Evolutionary conservation across 2,329 filamentous ascomycete genomes (phyloP).

Genomic region (Polychaeton citri): DNA sequence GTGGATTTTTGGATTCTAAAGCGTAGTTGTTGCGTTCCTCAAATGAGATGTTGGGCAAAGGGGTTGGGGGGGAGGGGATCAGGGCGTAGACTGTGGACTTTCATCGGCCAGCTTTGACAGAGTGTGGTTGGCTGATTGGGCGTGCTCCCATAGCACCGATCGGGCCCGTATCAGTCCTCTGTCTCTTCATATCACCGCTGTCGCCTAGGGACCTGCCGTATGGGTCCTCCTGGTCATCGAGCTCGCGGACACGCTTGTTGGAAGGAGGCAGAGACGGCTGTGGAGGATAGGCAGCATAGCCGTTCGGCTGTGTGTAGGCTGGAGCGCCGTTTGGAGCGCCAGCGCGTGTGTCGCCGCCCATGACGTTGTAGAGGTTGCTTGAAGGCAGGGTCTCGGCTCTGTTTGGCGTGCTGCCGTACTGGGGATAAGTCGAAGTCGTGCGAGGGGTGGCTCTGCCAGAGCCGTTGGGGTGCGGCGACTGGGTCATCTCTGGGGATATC

Average conservation of each 20-base stretch:
- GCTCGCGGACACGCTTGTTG: slow-evolving; percentile 49
- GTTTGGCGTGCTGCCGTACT: slow-evolving; percentile 67
- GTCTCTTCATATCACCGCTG: slow-evolving; percentile 57
- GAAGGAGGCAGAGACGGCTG: slow-evolving; percentile 51
- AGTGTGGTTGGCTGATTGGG: slow-evolving; percentile 18
- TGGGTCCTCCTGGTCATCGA: slow-evolving; percentile 50
- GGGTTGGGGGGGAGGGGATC: no score
- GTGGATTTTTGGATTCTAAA: no score
- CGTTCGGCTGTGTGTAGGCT: slow-evolving; percentile 46
- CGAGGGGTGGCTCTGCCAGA: slow-evolving; percentile 79
- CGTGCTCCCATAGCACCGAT: slow-evolving; percentile 9
- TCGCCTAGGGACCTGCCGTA: slow-evolving; percentile 50
- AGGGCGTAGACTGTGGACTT: slow-evolving; percentile 10
- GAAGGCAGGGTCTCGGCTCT: slow-evolving; percentile 51
- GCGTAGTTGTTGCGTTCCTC: no score
- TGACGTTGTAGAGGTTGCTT: slow-evolving; percentile 78
- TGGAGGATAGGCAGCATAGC: slow-evolving; percentile 33
- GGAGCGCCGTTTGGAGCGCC: slow-evolving; percentile 45
- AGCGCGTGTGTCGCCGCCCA: slow-evolving; percentile 52
- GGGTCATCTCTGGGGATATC: slow-evolving; percentile 68
- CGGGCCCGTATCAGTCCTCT: slow-evolving; percentile 48
- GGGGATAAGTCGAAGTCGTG: slow-evolving; percentile 58
- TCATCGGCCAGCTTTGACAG: slow-evolving; percentile 17
- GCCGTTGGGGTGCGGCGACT: slow-evolving; percentile 68
- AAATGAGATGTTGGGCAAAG: no score